Evolutionary conservation across 805 yeast genomes (phyloP), one percentile per base, ranked within the genome.

Genomic region (Wickerhamiella sergipiensis): DNA sequence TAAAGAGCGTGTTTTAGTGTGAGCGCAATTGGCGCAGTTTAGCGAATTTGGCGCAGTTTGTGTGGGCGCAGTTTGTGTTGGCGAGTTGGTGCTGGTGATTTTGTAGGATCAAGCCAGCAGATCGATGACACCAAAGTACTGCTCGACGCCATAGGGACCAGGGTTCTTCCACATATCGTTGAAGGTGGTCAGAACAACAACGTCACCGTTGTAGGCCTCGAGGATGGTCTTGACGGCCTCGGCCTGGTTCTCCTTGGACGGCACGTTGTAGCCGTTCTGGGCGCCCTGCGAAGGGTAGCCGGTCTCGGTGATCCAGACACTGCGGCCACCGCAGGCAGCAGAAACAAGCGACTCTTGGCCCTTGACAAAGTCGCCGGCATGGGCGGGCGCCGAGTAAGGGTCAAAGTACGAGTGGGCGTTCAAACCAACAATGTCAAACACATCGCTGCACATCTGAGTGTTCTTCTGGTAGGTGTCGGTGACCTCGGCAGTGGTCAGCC

Each of bases 361-460:
- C 47, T 70, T 66, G 44, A 85, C 78, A 59, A 84, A 89, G 8
- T 70, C 45, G 45, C 96, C 96, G 3, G 95, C 79, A 42, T 76
- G 71, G 24, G 67, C 68, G 31, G 97, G 90, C 53, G 75, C 62
- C 49, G 80, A 69, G 56, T 67, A 67, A 5, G 74, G 60, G 64
- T 87, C 84, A 64, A 88, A 89, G 71, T 85, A 89, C 4, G 96
- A 76, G 65, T 89, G 80, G 23, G 95, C 79, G 66, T 89, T 88
- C 59, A 87, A 76, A 55, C 94, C 95, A 56, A 86, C 87, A 59
- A 83, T 76, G 67, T 87, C 96, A 58, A 88, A 77, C 13, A 69
- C 85, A 0, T 79, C 73, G 17, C 55, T 56, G 70, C 97, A 89
- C 59, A 89, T 73, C 9, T 65, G 67, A 3, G 95, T 85, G 63